Base-by-base conservation (phyloP, 805 yeast species). In the Brettanomyces bruxellensis region DNA sequence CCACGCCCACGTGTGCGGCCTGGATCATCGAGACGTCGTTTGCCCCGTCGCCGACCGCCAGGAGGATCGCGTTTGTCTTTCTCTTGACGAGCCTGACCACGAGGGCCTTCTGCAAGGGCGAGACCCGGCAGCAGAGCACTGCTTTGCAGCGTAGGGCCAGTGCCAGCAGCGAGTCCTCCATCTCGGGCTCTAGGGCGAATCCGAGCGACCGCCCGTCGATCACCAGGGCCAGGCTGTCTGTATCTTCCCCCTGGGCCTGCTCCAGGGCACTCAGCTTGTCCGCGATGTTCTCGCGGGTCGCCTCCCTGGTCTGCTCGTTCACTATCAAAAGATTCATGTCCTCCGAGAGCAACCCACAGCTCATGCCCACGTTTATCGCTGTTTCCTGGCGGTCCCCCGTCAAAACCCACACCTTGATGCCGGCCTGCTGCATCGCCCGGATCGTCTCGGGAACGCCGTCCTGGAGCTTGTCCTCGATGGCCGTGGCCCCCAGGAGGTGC, bases 381-480 rank as follows among this genome's bases (percentile, higher is more conserved):
- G 99, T 93, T 64, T 93, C 99, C 63, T 95, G 99, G 64, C 96
- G 78, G 61, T 93, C 99, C 56, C 99, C 99, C 2, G 99, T 93
- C 44, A 93, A 71, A 24, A 93, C 97, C 99, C 99, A 93, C 14
- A 93, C 79, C 62, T 89, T 91, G 53, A 95, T 90, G 13, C 98
- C 98, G 0, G 99, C 99, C 47, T 85, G 88, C 62, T 95, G 99
- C 47, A 93, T 73, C 5, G 95, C 86, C 53, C 87, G 93, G 50
- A 93, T 95, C 1, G 99, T 89, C 54, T 93, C 99, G 2, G 99
- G 98, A 22, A 93, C 99, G 38, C 97, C 99, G 48, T 91, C 98
- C 68, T 93, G 99, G 42, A 93, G 70, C 60, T 93, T 91, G 63
- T 93, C 99, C 63, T 93, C 99, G 60, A 93, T 93, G 1, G 99